Percentiles rank a stretch among this genome's conserved stretches.
phyloP scores from a whole-genome alignment of 2,329 filamentous ascomycete species.

The Orbilia brochopaga region DNA sequence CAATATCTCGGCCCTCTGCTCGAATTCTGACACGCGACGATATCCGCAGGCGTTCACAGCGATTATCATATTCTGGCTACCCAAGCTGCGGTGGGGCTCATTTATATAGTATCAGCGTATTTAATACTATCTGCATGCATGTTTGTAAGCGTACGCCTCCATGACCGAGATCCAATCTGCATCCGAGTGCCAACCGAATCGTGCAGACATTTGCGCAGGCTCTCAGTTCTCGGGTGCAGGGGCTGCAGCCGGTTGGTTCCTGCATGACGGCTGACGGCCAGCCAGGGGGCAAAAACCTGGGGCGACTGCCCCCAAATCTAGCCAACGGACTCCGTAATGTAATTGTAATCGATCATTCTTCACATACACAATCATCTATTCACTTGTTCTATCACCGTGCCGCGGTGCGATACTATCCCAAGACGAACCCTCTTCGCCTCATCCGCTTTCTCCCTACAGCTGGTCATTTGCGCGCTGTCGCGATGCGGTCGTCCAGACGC shows the following conservation, averaged over 20 bases:
- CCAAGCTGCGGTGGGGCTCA: conserved; percentile 47
- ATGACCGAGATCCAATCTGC: too few relatives aligned
- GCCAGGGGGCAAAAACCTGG: conserved; percentile 42
- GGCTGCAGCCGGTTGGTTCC: conserved; percentile 40
- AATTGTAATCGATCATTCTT: not conserved
- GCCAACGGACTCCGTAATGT: not conserved
- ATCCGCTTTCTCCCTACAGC: not conserved
- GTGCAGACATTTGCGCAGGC: too few relatives aligned
- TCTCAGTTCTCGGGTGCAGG: conserved; percentile 9
- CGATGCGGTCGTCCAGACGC: conserved; percentile 36
- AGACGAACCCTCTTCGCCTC: not conserved
- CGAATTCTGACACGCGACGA: not conserved
- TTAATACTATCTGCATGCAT: not conserved
- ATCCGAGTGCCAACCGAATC: too few relatives aligned
- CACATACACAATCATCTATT: too few relatives aligned
- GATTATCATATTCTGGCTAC: conserved; percentile 46
- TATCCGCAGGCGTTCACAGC: conserved; percentile 35
- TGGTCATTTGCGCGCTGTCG: not conserved
- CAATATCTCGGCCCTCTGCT: not conserved
- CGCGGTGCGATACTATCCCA: not conserved
- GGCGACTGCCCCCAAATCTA: not conserved
- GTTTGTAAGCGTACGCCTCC: too few relatives aligned
- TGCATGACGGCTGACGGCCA: conserved; percentile 23
- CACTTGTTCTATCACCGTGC: not conserved
- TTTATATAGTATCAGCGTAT: not conserved